Conservation (phyloP, 1,139 yeast species). For the Waltiozyma sp. region DNA sequence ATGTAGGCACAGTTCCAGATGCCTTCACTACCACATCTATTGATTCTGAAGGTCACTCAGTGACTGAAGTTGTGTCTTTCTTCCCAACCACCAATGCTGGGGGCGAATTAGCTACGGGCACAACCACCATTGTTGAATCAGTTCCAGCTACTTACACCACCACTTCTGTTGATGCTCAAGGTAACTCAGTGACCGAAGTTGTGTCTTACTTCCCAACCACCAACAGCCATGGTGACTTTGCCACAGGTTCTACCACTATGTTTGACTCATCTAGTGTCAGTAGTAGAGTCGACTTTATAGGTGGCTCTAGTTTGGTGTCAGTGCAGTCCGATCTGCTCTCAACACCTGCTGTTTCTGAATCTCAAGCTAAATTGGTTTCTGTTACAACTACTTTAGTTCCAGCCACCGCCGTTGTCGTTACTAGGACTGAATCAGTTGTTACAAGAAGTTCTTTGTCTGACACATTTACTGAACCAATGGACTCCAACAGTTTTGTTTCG, state of each 20-base stretch:
- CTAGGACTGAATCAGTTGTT: too few species aligned
- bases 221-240: slow-evolving; percentile 1
- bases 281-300: too few species aligned
- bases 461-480: not conserved
- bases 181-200: not conserved
- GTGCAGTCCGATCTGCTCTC: too few species aligned
- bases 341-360: too few species aligned
- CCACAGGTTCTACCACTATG: slow-evolving; percentile 1
- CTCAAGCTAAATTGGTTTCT: too few species aligned
- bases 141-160: slow-evolving; percentile 1
- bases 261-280: too few species aligned
- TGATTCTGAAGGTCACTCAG: not conserved
- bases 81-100: not conserved
- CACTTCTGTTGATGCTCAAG: slow-evolving; percentile 1
- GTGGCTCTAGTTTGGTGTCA: too few species aligned
- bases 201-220: slow-evolving; percentile 3
- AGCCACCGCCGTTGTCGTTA: too few species aligned
- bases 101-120: not conserved
- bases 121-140: not conserved
- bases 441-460: not conserved
- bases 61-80: not conserved
- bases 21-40: slow-evolving; percentile 1
- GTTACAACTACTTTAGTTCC: too few species aligned
- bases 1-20: not conserved
- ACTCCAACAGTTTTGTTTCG: not conserved